These are phyloP conservation scores for Pseudogymnoascus sp. DNA, from an alignment of 2,329 filamentous ascomycete genomes.

Conservation along the genomic window DNA sequence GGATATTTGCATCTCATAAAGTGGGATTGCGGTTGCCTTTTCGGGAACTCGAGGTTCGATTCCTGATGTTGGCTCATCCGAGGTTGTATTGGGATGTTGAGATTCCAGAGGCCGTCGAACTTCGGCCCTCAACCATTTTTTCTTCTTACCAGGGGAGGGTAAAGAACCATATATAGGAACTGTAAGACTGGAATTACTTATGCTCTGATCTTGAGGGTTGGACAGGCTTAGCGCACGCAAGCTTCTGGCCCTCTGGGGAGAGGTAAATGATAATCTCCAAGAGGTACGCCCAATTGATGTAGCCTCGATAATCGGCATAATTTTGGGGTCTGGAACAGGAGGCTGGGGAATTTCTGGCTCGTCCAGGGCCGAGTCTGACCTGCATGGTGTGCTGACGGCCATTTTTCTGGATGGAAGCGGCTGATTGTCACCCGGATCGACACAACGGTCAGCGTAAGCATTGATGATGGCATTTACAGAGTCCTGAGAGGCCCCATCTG, in stretches of 20 bases:
- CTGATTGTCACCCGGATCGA: slow-evolving; percentile 8
- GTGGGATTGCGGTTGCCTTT: slow-evolving; percentile 14
- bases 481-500: slow-evolving; percentile 12
- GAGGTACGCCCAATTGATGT: slow-evolving; percentile 20
- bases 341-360: slow-evolving; percentile 16
- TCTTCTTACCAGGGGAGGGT: slow-evolving; percentile 4
- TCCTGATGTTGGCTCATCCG: neutral
- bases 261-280: slow-evolving; percentile 28
- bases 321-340: slow-evolving; percentile 20
- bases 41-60: neutral
- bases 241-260: slow-evolving; percentile 20
- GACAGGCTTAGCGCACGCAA: slow-evolving; percentile 25
- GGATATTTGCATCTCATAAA: slow-evolving; percentile 27
- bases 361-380: neutral
- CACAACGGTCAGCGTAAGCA: slow-evolving; percentile 15
- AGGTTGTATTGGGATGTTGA: neutral
- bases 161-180: slow-evolving; percentile 10
- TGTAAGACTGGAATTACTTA: slow-evolving; percentile 10
- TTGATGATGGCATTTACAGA: slow-evolving; percentile 13
- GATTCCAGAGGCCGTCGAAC: neutral
- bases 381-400: neutral
- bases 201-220: slow-evolving; percentile 12
- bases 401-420: slow-evolving; percentile 2
- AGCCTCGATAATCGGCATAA: slow-evolving; percentile 22
- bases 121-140: neutral